Percentiles rank a stretch among this genome's conserved stretches.
phyloP scores from a whole-genome alignment of 2,329 filamentous ascomycete species.

The Zasmidium citrigriseum region DNA sequence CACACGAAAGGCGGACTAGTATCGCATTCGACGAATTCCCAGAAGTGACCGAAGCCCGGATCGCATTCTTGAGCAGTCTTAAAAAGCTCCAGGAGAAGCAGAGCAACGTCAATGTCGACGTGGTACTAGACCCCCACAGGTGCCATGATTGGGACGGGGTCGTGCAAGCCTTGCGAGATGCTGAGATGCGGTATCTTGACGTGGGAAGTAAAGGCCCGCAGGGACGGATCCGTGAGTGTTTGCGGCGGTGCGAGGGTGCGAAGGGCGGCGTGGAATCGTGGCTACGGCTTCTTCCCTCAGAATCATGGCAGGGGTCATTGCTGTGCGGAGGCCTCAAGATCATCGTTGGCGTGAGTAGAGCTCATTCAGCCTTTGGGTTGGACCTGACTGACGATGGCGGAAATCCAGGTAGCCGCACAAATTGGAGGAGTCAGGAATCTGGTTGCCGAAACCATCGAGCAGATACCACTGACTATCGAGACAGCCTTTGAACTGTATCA shows the following conservation, averaged over 20 bases:
- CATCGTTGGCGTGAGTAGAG: neutral
- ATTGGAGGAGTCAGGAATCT: neutral
- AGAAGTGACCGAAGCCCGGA: neutral
- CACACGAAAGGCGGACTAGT: neutral
- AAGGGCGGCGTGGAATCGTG: neutral
- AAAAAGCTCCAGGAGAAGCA: neutral
- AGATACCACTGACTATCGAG: neutral
- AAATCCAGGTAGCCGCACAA: neutral
- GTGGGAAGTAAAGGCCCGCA: neutral
- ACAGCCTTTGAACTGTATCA: neutral
- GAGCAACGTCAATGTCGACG: neutral
- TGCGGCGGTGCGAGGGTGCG: neutral
- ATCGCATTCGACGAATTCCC: neutral
- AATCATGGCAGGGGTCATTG: neutral
- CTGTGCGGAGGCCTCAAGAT: neutral
- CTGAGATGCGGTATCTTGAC: neutral
- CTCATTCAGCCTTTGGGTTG: neutral
- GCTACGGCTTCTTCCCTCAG: neutral
- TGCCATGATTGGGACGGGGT: neutral
- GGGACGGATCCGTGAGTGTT: neutral
- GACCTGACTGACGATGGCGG: neutral
- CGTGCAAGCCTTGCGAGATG: neutral
- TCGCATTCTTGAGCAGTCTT: neutral
- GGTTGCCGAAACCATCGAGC: neutral
- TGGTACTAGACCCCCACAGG: neutral